phyloP scores from a whole-genome alignment of 768 basidiomycete species.

The Lentinula sp. region DNA sequence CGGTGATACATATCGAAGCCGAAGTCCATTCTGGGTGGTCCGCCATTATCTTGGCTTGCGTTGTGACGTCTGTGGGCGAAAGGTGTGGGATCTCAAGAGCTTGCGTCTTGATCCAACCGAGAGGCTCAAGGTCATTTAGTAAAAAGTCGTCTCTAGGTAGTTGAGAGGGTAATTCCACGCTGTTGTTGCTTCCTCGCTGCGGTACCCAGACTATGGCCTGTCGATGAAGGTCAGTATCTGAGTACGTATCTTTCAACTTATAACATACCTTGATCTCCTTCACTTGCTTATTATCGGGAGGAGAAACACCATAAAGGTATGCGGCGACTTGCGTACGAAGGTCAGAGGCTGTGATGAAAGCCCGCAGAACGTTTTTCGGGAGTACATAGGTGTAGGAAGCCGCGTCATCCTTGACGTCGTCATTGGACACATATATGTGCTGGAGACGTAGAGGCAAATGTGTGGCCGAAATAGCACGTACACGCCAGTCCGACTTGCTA shows the following conservation, averaged over 20 bases:
- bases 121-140: slow-evolving; percentile 89
- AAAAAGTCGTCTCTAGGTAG: slow-evolving; percentile 94
- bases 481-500: slow-evolving; percentile 99
- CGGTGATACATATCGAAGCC: slow-evolving; percentile 87
- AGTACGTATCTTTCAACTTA: neutral
- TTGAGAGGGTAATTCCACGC: slow-evolving; percentile 83
- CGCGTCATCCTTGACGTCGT: slow-evolving; percentile 98
- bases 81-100: slow-evolving; percentile 88
- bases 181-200: slow-evolving; percentile 93
- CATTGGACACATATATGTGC: slow-evolving; percentile 98
- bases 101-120: slow-evolving; percentile 98
- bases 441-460: slow-evolving; percentile 94
- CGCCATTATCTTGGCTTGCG: slow-evolving; percentile 95
- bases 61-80: slow-evolving; percentile 88
- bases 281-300: slow-evolving; percentile 94
- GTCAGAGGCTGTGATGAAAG: slow-evolving; percentile 91
- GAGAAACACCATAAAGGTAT: slow-evolving; percentile 88
- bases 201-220: slow-evolving; percentile 94
- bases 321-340: slow-evolving; percentile 94
- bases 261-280: slow-evolving; percentile 84
- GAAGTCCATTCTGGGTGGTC: slow-evolving; percentile 95
- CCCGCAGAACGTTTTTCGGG: slow-evolving; percentile 93
- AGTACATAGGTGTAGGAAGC: slow-evolving; percentile 92
- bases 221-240: slow-evolving; percentile 2
- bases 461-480: slow-evolving; percentile 95